phyloP scores from a whole-genome alignment of 805 yeast species.

The Millerozyma miso region DNA sequence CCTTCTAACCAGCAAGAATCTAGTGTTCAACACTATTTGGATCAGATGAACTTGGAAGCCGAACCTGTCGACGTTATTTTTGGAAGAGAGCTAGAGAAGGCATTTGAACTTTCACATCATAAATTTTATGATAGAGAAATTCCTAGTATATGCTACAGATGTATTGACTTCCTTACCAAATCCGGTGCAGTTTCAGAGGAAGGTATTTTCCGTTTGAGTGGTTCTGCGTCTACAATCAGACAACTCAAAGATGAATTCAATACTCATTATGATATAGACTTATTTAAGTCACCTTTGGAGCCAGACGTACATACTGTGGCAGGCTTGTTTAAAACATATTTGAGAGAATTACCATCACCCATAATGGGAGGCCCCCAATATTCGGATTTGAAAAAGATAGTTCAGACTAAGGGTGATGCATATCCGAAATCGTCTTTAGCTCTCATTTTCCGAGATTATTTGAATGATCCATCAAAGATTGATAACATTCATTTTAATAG shows the following conservation, averaged over 20 bases:
- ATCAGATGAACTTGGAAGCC: constrained; percentile 31
- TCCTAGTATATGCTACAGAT: constrained; percentile 76
- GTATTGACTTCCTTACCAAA: constrained; percentile 61
- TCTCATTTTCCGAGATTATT: constrained; percentile 26
- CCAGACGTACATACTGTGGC: constrained; percentile 85
- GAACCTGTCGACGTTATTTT: constrained; percentile 45
- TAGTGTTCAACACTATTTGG: constrained; percentile 27
- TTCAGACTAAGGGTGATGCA: constrained; percentile 6
- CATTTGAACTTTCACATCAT: constrained; percentile 49
- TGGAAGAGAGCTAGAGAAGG: constrained; percentile 58
- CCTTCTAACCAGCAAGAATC: constrained; percentile 8
- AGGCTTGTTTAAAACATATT: constrained; percentile 76
- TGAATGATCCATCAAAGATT: constrained; percentile 31
- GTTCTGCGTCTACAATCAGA: constrained; percentile 75
- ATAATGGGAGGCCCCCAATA: constrained; percentile 55
- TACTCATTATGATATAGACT: constrained; percentile 61
- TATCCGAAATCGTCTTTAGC: constrained; percentile 21
- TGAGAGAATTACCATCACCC: constrained; percentile 70
- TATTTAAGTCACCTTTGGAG: constrained; percentile 40
- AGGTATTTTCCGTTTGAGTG: constrained; percentile 88
- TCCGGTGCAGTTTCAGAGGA: constrained; percentile 78
- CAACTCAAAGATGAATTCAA: constrained; percentile 68
- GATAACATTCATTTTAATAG: constrained; percentile 57
- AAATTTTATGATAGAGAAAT: constrained; percentile 42
- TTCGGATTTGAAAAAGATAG: constrained; percentile 16